phyloP scores from a whole-genome alignment of 164 flowering plant genomes.

The Sedum album region DNA sequence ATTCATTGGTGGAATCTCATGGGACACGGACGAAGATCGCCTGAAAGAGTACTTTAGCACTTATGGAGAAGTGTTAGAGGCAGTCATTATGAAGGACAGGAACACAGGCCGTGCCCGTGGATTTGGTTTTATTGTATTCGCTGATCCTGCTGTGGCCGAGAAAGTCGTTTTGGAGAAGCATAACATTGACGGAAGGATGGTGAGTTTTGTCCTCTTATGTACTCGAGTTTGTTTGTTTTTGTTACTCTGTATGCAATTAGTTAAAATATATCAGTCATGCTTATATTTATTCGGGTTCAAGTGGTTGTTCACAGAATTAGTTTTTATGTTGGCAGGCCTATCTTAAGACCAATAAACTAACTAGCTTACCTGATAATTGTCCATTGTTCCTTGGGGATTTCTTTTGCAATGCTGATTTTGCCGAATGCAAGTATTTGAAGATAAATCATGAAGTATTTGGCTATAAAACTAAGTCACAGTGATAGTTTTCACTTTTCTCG shows the following conservation, averaged over 20 bases:
- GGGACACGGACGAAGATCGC: conserved; percentile 39
- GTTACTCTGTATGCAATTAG: no score
- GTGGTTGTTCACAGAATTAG: no score
- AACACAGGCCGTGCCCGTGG: conserved; percentile 45
- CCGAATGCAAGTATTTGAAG: no score
- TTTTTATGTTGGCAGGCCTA: no score
- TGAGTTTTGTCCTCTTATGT: conserved; percentile 12
- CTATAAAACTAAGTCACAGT: no score
- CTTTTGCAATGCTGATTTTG: no score
- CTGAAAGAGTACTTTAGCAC: conserved; percentile 33
- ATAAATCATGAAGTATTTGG: no score
- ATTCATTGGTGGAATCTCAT: conserved; percentile 38
- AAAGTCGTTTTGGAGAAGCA: conserved; percentile 36
- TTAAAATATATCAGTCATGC: no score
- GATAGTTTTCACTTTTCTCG: conserved; percentile 6
- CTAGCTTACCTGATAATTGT: no score
- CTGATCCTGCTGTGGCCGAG: conserved; percentile 38
- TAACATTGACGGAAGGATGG: conserved; percentile 44
- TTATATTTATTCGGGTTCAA: no score
- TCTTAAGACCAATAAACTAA: no score
- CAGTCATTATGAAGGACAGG: conserved; percentile 44
- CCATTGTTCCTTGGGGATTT: no score
- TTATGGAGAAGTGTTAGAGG: conserved; percentile 37
- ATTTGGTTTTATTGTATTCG: conserved; percentile 40
- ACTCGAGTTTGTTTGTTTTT: background rate